Conservation (phyloP, 768 basidiomycete genomes). For the Tylopilus sp. region DNA sequence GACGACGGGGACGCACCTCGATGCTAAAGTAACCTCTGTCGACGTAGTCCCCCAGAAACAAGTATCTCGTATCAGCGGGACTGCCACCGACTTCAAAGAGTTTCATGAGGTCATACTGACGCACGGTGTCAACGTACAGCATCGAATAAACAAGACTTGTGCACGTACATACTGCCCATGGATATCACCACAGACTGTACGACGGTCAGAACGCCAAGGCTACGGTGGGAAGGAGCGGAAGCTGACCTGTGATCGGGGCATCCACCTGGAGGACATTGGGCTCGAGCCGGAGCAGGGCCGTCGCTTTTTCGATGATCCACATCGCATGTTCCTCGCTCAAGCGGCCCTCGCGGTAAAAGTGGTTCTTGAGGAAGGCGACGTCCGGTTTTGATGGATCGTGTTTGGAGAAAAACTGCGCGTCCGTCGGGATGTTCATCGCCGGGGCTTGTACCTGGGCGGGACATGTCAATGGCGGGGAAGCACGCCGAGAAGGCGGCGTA, state of each 20-base stretch:
- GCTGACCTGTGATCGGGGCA: constrained; percentile 90
- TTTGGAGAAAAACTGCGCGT: constrained; percentile 87
- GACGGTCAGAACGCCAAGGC: constrained; percentile 1
- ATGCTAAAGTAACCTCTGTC: constrained; percentile 94
- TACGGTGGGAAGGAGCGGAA: not conserved
- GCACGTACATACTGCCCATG: constrained; percentile 95
- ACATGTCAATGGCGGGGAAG: constrained; percentile 5
- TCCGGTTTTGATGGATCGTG: constrained; percentile 90
- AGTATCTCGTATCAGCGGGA: constrained; percentile 89
- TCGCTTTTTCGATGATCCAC: constrained; percentile 88
- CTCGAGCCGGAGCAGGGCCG: constrained; percentile 78
- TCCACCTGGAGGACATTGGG: constrained; percentile 92
- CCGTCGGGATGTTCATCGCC: constrained; percentile 87
- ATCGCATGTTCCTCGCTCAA: constrained; percentile 93
- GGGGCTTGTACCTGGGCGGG: constrained; percentile 87
- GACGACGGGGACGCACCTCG: constrained; percentile 49
- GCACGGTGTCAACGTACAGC: constrained; percentile 16
- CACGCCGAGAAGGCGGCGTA: constrained; percentile 33
- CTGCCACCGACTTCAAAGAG: constrained; percentile 92
- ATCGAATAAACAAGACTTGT: constrained; percentile 3
- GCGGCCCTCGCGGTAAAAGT: constrained; percentile 96
- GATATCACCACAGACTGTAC: constrained; percentile 90
- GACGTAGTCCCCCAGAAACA: constrained; percentile 92
- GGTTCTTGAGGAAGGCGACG: constrained; percentile 95
- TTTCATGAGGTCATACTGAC: constrained; percentile 91